These are phyloP conservation scores for Macadamia integrifolia DNA, from an alignment of 164 flowering plant genomes.

Conservation along the genomic window DNA sequence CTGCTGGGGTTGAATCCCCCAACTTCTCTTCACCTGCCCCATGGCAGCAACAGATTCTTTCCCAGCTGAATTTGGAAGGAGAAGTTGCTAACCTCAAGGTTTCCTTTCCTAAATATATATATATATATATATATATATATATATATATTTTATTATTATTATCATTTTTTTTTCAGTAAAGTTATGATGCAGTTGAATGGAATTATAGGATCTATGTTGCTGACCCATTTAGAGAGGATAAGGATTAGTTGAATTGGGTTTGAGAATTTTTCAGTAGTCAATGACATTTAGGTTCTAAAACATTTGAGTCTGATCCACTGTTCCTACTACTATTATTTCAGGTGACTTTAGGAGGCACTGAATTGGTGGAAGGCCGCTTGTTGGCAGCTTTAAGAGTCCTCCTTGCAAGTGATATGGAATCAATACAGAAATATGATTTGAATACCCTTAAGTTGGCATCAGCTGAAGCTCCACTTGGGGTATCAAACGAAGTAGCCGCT, in stretches of 20 bases:
- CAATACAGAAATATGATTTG: constrained; percentile 48
- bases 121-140: no score
- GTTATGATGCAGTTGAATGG: no score
- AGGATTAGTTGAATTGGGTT: no score
- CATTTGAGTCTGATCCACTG: no score
- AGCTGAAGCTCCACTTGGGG: constrained; percentile 75
- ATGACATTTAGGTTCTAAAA: no score
- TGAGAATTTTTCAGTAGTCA: no score
- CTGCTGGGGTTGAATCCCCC: constrained; percentile 69
- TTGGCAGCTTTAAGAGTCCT: constrained; percentile 81
- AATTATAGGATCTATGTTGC: no score
- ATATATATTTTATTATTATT: background rate
- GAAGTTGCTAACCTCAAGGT: constrained; percentile 73
- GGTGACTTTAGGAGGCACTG: constrained; percentile 80
- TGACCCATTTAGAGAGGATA: no score
- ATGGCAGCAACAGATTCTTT: constrained; percentile 71
- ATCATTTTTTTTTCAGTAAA: background rate
- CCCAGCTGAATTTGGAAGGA: constrained; percentile 59
- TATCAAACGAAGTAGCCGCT: constrained; percentile 52
- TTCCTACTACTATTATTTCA: constrained; percentile 18
- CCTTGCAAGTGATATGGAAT: constrained; percentile 44
- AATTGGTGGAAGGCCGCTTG: constrained; percentile 74
- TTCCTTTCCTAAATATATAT: background rate
- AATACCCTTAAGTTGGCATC: constrained; percentile 54
- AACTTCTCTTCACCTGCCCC: constrained; percentile 71